Conservation (phyloP, 306 rosid species). For the Castanea sativa region DNA sequence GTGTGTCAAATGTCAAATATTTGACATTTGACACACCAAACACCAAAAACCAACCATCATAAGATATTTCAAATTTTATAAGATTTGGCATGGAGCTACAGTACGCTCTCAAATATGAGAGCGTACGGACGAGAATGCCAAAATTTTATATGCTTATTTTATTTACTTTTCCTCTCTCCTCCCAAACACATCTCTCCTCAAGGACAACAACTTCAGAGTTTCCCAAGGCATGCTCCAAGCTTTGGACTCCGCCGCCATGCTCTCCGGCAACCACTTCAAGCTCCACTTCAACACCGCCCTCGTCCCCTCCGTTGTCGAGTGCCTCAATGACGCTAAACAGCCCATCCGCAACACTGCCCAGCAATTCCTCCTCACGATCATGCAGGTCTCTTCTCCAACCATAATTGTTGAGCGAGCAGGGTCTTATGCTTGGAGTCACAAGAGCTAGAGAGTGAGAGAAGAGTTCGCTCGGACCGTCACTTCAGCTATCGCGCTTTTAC, state of each 20-base stretch:
- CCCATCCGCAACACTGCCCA: conserved; percentile 93
- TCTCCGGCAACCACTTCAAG: conserved; percentile 91
- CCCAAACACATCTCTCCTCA: conserved; percentile 48
- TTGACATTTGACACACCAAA: too few relatives aligned
- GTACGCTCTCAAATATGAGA: too few relatives aligned
- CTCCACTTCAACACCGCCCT: conserved; percentile 83
- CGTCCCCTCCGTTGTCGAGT: conserved; percentile 93
- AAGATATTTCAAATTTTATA: too few relatives aligned
- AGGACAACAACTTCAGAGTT: conserved; percentile 87
- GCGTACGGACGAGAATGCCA: too few relatives aligned
- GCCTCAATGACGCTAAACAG: conserved; percentile 87
- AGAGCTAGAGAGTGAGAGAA: conserved; percentile 88
- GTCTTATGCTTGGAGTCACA: conserved; percentile 89
- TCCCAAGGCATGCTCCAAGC: conserved; percentile 97
- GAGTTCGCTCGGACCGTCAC: conserved; percentile 97
- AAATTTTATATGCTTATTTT: too few relatives aligned
- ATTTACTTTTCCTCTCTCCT: too few relatives aligned
- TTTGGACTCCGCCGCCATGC: conserved; percentile 90
- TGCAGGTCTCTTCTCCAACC: conserved; percentile 99
- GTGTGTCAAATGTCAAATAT: too few relatives aligned
- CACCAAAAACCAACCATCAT: too few relatives aligned
- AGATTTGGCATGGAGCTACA: too few relatives aligned
- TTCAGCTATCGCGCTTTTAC: conserved; percentile 80
- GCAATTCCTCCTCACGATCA: conserved; percentile 85
- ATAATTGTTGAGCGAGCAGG: conserved; percentile 98